A percentile compares a stretch with the other conserved stretches of the same genome.
Evolutionary conservation across 2,329 filamentous ascomycete species (phyloP).

Genomic region (Aureobasidium sp.): DNA sequence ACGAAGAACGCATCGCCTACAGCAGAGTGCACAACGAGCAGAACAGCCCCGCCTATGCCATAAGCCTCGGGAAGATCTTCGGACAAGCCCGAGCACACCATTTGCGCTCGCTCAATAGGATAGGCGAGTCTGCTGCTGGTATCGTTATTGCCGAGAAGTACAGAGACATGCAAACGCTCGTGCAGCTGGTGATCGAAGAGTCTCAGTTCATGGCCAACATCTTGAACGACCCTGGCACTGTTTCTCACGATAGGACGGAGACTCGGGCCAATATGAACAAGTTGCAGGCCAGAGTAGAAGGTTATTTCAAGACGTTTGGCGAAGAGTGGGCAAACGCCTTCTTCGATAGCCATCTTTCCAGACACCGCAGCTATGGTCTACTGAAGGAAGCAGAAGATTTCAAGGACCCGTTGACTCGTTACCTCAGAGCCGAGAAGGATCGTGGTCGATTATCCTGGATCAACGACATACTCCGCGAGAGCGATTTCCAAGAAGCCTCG

Average conservation of each 20-base stretch:
- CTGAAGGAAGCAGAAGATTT: slow-evolving; percentile 64
- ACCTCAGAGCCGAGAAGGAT: slow-evolving; percentile 63
- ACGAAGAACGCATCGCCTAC: slow-evolving; percentile 55
- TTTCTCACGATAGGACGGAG: slow-evolving; percentile 16
- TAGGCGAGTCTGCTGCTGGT: slow-evolving; percentile 51
- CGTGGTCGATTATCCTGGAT: slow-evolving; percentile 86
- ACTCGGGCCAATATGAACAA: slow-evolving; percentile 41
- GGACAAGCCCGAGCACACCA: slow-evolving; percentile 36
- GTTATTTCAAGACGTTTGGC: slow-evolving; percentile 58
- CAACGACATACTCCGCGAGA: slow-evolving; percentile 75
- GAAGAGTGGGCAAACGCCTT: slow-evolving; percentile 66
- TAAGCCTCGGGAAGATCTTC: slow-evolving; percentile 39
- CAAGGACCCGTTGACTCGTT: slow-evolving; percentile 66
- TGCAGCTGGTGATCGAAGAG: slow-evolving; percentile 44
- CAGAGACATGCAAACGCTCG: slow-evolving; percentile 56
- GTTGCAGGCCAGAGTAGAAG: slow-evolving; percentile 34
- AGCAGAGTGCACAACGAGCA: slow-evolving; percentile 45
- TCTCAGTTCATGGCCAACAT: slow-evolving; percentile 31
- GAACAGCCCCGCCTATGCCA: slow-evolving; percentile 42
- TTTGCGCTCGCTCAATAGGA: slow-evolving; percentile 36
- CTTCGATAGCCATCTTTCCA: slow-evolving; percentile 55
- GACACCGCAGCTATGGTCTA: slow-evolving; percentile 33
- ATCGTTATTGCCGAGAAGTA: slow-evolving; percentile 57
- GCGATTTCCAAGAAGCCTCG: slow-evolving; percentile 67
- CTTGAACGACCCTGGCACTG: slow-evolving; percentile 32